A percentile compares a stretch with the other conserved stretches of the same genome.
Evolutionary conservation across 2,329 filamentous ascomycete genomes (phyloP).

Genomic region (Tricladium varicosporioides): DNA sequence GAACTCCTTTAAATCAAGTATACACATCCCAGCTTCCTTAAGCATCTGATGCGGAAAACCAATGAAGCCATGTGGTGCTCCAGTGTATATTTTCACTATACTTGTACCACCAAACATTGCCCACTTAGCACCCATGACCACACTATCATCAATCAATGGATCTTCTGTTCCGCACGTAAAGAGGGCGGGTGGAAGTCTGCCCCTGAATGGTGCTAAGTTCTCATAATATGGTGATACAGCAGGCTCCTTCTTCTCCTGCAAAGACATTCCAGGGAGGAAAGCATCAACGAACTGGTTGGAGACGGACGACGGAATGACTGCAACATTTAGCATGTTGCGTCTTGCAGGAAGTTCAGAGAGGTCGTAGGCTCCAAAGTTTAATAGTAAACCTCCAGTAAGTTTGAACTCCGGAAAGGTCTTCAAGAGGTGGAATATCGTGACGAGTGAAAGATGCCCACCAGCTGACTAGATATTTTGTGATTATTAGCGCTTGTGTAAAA

Average conservation of each 20-base stretch:
- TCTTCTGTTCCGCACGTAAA: conserved; percentile 56
- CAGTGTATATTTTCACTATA: conserved; percentile 52
- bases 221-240: conserved; percentile 50
- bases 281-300: conserved; percentile 46
- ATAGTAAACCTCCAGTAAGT: conserved; percentile 45
- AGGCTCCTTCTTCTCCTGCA: conserved; percentile 42
- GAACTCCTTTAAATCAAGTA: conserved; percentile 19
- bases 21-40: conserved; percentile 18
- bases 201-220: conserved; percentile 37
- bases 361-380: conserved; percentile 53
- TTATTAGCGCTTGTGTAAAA: not conserved
- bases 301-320: conserved; percentile 44
- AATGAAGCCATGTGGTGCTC: conserved; percentile 52
- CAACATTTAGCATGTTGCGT: conserved; percentile 21
- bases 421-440: conserved; percentile 48
- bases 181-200: conserved; percentile 48
- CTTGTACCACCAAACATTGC: conserved; percentile 46
- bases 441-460: conserved; percentile 47
- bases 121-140: conserved; percentile 56
- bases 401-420: conserved; percentile 37
- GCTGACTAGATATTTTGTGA: conserved; percentile 38
- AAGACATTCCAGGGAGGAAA: conserved; percentile 42
- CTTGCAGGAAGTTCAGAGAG: conserved; percentile 42
- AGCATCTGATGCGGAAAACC: conserved; percentile 14
- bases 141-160: conserved; percentile 48